Percentiles rank a stretch among this genome's conserved stretches.
phyloP scores from a whole-genome alignment of 2,329 filamentous ascomycete genomes.

The Xylariaceae sp. region DNA sequence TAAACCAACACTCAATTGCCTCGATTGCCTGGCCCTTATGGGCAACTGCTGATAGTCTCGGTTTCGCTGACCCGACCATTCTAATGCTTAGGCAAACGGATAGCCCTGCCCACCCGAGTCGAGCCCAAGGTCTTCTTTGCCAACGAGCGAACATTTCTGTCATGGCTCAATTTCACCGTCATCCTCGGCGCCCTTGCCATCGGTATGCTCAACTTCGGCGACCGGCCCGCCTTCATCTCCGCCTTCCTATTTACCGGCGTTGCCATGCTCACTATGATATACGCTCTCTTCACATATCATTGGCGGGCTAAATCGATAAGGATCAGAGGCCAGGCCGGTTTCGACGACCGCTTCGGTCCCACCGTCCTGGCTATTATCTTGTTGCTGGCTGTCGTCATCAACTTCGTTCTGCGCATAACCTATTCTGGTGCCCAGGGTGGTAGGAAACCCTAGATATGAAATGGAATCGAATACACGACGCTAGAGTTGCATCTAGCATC shows the following conservation, averaged over 20 bases:
- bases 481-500: not conserved
- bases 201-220: constrained; percentile 96
- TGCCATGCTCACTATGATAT: constrained; percentile 91
- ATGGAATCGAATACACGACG: not conserved
- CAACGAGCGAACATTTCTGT: constrained; percentile 98
- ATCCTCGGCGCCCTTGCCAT: constrained; percentile 95
- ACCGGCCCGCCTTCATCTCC: constrained; percentile 87
- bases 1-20: constrained; percentile 38
- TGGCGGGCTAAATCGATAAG: constrained; percentile 94
- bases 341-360: constrained; percentile 93
- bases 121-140: constrained; percentile 99
- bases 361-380: constrained; percentile 85
- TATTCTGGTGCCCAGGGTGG: constrained; percentile 39
- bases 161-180: constrained; percentile 99
- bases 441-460: constrained; percentile 29
- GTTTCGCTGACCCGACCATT: constrained; percentile 1
- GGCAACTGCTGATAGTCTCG: not conserved
- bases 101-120: constrained; percentile 94
- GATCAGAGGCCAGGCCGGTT: constrained; percentile 85
- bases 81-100: constrained; percentile 76
- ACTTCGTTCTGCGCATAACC: constrained; percentile 79
- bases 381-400: constrained; percentile 85
- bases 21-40: not conserved
- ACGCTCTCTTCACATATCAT: constrained; percentile 91
- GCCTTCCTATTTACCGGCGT: constrained; percentile 92